Conservation (phyloP, 371 early-diverging fungal species). For the Lichtheimia corymbifera region DNA sequence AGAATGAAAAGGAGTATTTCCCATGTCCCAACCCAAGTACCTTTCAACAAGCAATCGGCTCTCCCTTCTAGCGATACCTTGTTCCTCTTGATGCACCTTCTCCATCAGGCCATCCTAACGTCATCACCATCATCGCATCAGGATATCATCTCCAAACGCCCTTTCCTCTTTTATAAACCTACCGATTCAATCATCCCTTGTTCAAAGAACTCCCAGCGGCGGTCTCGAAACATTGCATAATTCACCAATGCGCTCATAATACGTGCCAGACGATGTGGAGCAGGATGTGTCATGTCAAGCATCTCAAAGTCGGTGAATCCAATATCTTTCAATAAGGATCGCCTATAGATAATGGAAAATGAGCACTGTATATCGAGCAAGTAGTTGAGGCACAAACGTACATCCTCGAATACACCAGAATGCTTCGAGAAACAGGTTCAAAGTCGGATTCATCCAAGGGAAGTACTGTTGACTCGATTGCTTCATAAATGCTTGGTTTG, state of each 20-base stretch:
- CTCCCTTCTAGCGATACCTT: background rate
- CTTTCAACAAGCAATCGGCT: no score
- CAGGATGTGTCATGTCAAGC: constrained; percentile 16
- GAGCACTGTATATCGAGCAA: background rate
- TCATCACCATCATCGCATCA: background rate
- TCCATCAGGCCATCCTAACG: background rate
- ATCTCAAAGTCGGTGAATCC: constrained; percentile 17
- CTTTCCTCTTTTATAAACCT: background rate
- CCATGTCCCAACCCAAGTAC: no score
- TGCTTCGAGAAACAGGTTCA: background rate
- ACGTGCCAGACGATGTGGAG: constrained; percentile 23
- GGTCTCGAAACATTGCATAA: constrained; percentile 27
- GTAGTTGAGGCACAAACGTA: background rate
- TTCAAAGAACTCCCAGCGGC: constrained; percentile 18
- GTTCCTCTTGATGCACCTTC: constrained; percentile 9
- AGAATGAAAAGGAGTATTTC: no score
- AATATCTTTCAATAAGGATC: constrained; percentile 11
- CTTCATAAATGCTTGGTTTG: background rate
- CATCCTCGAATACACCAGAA: background rate
- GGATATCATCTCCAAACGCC: background rate
- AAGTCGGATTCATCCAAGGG: background rate
- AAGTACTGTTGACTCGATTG: background rate
- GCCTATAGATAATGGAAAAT: constrained; percentile 2
- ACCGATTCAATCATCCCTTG: constrained; percentile 11
- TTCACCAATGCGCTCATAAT: constrained; percentile 23